Evolutionary conservation across 2,329 filamentous ascomycete species (phyloP), one percentile per base, ranked within the genome.

Genomic region (Dothideomycetes sp.): DNA sequence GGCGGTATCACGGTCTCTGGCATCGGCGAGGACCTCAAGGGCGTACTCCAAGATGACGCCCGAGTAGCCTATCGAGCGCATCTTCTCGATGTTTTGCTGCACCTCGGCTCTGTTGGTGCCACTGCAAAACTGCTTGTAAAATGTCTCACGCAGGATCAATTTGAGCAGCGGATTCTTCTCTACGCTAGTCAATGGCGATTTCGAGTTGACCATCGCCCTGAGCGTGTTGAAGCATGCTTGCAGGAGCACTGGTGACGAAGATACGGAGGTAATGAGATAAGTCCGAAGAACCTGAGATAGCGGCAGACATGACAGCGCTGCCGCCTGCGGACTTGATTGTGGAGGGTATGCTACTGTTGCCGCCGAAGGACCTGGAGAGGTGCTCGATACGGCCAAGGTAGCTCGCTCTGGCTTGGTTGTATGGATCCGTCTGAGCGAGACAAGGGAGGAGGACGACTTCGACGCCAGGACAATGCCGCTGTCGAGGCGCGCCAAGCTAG

Each of bases 41-140:
- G 85, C 86, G 52, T 93, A 94, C 37, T 84, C 79, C 34, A 94
- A 69, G 40, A 94, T 86, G 4, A 94, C 83, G 10, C 87, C 88
- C 17, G 74, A 75, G 55, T 85, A 94, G 2, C 88, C 88, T 33
- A 89, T 77, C 22, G 67, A 59, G 58, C 85, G 84, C 8, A 94
- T 68, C 2, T 70, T 65, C 2, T 69, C 55, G 19, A 86, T 74
- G 0, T 81, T 87, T 19, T 57, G 61, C 31, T 68, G 65, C 2
- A 93, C 81, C 59, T 94, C 84, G 2, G 58, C 52, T 0, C 72
- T 68, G 36, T 75, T 81, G 61, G 87, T 82, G 19, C 88, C 88
- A 0, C 84, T 85, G 59, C 88, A 95, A 61, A 94, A 95, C 53
- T 95, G 88, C 17, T 79, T 77, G 58, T 94, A 94, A 52, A 94